phyloP scores from a whole-genome alignment of 2,329 filamentous ascomycete species.

The Trichoderma asperellum region DNA sequence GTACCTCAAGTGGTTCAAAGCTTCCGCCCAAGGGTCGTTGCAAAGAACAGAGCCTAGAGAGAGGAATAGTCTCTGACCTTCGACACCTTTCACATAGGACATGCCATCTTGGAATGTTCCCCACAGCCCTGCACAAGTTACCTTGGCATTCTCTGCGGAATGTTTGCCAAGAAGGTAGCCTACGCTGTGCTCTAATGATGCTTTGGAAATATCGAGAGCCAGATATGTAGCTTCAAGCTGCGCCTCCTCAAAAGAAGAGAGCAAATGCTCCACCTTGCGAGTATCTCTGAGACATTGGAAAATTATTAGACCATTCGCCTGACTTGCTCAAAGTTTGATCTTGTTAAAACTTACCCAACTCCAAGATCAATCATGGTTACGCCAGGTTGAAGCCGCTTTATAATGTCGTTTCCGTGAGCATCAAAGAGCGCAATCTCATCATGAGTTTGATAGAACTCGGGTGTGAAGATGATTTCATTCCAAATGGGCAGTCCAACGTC shows the following conservation, averaged over 20 bases:
- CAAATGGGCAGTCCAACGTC: conserved; percentile 46
- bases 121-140: conserved; percentile 46
- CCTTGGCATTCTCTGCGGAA: conserved; percentile 34
- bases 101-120: conserved; percentile 46
- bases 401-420: conserved; percentile 43
- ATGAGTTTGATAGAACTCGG: conserved; percentile 48
- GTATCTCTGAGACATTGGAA: conserved; percentile 42
- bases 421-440: conserved; percentile 47
- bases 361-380: conserved; percentile 48
- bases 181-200: conserved; percentile 44
- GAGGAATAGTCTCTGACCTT: conserved; percentile 44
- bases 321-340: background rate
- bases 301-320: background rate
- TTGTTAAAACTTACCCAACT: conserved; percentile 44
- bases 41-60: conserved; percentile 49
- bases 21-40: conserved; percentile 46
- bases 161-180: conserved; percentile 40
- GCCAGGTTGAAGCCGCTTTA: conserved; percentile 36
- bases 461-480: conserved; percentile 47
- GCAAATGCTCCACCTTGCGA: conserved; percentile 46
- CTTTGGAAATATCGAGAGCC: conserved; percentile 47
- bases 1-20: conserved; percentile 42
- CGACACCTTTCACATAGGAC: conserved; percentile 38
- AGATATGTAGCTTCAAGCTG: conserved; percentile 42
- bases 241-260: conserved; percentile 42